phyloP scores from a whole-genome alignment of 192 early-diverging fungal species.

The Coemansia sp. region DNA sequence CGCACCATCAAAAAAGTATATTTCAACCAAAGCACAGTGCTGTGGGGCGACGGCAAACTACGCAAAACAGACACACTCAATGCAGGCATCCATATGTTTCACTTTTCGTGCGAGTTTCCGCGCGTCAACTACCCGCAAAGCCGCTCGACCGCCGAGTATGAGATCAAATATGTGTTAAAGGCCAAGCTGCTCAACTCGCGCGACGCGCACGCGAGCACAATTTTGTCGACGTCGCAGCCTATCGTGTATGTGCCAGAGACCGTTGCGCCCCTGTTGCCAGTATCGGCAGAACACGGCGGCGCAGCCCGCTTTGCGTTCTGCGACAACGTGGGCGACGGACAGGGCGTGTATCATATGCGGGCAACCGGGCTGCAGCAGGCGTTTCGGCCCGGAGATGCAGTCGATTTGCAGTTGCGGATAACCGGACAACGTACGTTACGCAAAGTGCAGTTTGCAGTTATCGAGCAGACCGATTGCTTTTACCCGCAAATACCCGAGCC shows the following conservation, averaged over 20 bases:
- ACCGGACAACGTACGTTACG: constrained; percentile 29
- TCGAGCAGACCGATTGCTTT: constrained; percentile 52
- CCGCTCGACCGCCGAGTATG: constrained; percentile 28
- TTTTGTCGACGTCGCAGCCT: constrained; percentile 22
- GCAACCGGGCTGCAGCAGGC: constrained; percentile 38
- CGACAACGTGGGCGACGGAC: constrained; percentile 28
- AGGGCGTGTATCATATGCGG: constrained; percentile 27
- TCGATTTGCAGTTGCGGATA: constrained; percentile 38
- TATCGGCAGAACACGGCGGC: not conserved
- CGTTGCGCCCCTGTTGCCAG: constrained; percentile 17
- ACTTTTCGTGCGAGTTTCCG: constrained; percentile 52
- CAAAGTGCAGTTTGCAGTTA: constrained; percentile 20
- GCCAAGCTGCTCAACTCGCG: constrained; percentile 25
- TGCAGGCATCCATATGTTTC: constrained; percentile 46
- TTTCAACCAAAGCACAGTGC: constrained; percentile 38
- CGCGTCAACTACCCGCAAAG: constrained; percentile 51
- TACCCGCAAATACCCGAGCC: constrained; percentile 44
- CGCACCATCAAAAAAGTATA: constrained; percentile 37
- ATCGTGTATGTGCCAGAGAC: constrained; percentile 44
- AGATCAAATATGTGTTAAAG: constrained; percentile 38
- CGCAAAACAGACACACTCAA: constrained; percentile 13
- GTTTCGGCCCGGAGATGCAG: constrained; percentile 36
- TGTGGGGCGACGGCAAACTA: constrained; percentile 43
- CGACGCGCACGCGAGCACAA: constrained; percentile 1
- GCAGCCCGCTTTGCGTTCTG: constrained; percentile 27